Evolutionary conservation across 805 yeast species (phyloP), one percentile per base, ranked within the genome.

Genomic region (Yarrowia divulgata): DNA sequence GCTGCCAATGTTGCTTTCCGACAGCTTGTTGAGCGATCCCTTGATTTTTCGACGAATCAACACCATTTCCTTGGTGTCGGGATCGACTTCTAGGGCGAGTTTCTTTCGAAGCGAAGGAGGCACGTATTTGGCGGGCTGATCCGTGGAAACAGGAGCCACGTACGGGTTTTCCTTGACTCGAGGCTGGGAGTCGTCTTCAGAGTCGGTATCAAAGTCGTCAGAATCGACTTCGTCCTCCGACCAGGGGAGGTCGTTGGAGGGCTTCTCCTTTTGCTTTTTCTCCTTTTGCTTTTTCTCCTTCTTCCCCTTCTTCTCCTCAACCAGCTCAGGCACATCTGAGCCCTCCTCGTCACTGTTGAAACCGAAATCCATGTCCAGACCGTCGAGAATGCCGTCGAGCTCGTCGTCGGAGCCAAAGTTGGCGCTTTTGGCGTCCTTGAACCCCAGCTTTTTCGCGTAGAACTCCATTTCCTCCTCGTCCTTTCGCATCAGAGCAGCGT

Each of bases 41-140:
- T 93, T 95, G 60, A 93, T 84, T 6, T 86, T 80, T 73, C 87
- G 86, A 68, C 84, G 84, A 45, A 93, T 79, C 45, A 82, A 84
- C 2, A 80, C 63, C 8, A 81, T 75, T 68, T 84, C 87, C 70
- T 84, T 86, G 2, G 80, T 81, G 3, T 74, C 78, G 18, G 67
- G 55, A 3, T 75, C 74, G 2, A 74, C 67, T 10, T 63, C 69
- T 48, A 77, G 81, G 23, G 80, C 69, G 70, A 84, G 71, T 73
- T 82, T 84, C 55, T 85, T 83, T 70, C 98, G 84, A 69, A 90
- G 77, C 0, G 97, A 93, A 0, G 98, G 99, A 1, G 99, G 98
- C 16, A 94, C 80, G 75, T 95, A 94, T 71, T 85, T 82, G 0
- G 82, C 80, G 0, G 77, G 68, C 19, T 49, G 54, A 3, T 16